These are phyloP conservation scores for Allantophomopsis cytisporea DNA, from an alignment of 2,329 filamentous ascomycete genomes.

Conservation along the genomic window DNA sequence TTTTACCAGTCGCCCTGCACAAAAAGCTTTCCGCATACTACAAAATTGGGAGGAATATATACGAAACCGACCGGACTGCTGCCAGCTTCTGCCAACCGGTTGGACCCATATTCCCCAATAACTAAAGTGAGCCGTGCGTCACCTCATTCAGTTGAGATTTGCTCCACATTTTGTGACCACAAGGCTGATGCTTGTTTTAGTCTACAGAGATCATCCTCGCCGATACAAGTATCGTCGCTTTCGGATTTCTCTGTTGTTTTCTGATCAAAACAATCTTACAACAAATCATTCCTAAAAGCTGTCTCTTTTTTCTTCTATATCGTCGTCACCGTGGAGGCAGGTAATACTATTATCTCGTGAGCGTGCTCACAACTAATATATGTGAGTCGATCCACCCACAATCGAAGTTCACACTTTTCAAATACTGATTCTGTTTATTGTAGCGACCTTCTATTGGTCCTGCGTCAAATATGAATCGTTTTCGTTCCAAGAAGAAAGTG, in stretches of 20 bases:
- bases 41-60: no score
- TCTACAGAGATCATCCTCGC: slow-evolving; percentile 4
- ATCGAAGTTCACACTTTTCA: not conserved
- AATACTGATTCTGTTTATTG: not conserved
- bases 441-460: slow-evolving; percentile 2
- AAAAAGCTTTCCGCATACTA: no score
- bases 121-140: no score
- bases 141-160: not conserved
- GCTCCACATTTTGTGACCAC: slow-evolving; percentile 4
- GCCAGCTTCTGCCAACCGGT: slow-evolving; percentile 2
- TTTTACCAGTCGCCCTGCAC: no score
- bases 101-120: slow-evolving; percentile 3
- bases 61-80: no score
- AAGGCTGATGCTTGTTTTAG: slow-evolving; percentile 12
- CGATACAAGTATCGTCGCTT: not conserved
- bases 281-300: no score
- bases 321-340: not conserved
- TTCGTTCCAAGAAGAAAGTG: slow-evolving; percentile 59
- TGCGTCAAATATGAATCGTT: slow-evolving; percentile 53
- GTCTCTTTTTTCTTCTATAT: slow-evolving; percentile 5
- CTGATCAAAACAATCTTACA: no score
- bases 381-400: slow-evolving; percentile 1
- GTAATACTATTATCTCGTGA: slow-evolving; percentile 4
- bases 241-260: no score
- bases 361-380: slow-evolving; percentile 10